Evolutionary conservation across 2,329 filamentous ascomycete species (phyloP), one percentile per base, ranked within the genome.

Genomic region (Aspergillus puulaauensis): DNA sequence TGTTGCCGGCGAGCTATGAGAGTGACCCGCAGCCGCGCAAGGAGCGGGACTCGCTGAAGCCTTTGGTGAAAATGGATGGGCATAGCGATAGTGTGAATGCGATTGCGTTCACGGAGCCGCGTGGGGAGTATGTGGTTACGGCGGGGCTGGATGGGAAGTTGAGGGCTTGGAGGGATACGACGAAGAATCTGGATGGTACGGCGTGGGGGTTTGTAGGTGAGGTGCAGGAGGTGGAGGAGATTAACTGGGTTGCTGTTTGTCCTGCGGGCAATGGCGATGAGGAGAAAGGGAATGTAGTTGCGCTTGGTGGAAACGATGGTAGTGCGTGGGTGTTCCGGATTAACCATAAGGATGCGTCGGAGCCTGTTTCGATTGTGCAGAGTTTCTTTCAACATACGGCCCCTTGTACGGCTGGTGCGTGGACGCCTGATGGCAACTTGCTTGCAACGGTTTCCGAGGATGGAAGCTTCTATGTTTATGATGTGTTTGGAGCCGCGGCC

Each of bases 321-420:
- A 93, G 88, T 52, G 92, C 97, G 43, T 99, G 95, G 95, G 89
- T 99, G 9, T 96, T 97, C 78, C 88, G 87, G n/a, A 83, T 98
- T 68, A 88, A 93, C 73, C 79, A 84, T 31, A 80, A 80, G 54
- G 86, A 90, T 35, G 76, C 79, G 37, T 75, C 80, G 14, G 78
- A 78, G 33, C 82, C 90, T 7, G 81, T 98, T 53, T 87, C 88
- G 67, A 95, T 98, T 70, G 83, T 96, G 5, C 91, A 96, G 78
- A 89, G 89, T 24, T 97, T 95, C 79, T 97, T 96, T 81, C 82
- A 96, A 24, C 95, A 98, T 79, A 93, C 90, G 3, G 89, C 79
- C 17, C 79, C 90, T 27, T 96, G 90, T 77, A 98, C 95, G 1
- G 93, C 93, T 7, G 95, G 95, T 58, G 82, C 89, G 2, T 99